Percentiles rank a stretch among this genome's conserved stretches.
Evolutionary conservation across 306 rosid species (phyloP).

Genomic region (Rosa persica): DNA sequence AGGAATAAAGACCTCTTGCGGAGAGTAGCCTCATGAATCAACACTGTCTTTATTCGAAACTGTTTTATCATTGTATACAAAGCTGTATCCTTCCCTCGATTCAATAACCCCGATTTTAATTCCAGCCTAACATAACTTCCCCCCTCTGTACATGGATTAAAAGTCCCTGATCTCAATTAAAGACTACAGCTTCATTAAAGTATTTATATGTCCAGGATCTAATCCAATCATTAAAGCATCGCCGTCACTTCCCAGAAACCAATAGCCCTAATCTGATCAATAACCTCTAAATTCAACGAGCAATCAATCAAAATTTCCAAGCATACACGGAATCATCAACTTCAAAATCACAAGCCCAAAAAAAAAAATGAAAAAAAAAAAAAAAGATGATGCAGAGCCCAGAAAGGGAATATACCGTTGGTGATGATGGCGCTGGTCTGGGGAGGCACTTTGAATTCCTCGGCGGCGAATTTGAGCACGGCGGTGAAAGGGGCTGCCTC

Average conservation of each 20-base stretch:
- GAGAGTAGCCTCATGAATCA: neutral
- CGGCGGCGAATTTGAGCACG: slow-evolving; percentile 94
- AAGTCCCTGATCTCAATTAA: neutral
- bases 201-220: no score
- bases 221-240: neutral
- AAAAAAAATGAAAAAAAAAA: neutral
- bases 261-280: slow-evolving; percentile 12
- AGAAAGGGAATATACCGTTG: slow-evolving; percentile 53
- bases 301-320: neutral
- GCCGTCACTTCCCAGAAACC: neutral
- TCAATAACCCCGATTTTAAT: neutral
- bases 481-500: slow-evolving; percentile 99
- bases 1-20: neutral
- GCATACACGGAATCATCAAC: neutral
- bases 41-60: no score
- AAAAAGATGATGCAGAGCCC: neutral
- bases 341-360: neutral
- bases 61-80: neutral
- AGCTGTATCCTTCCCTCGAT: neutral
- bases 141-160: neutral
- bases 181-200: neutral
- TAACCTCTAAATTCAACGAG: neutral
- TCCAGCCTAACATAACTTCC: neutral
- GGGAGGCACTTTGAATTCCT: slow-evolving; percentile 98
- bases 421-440: slow-evolving; percentile 98